Base-by-base conservation (phyloP, 192 early-diverging fungal genomes). In the Mortierella alpina region DNA sequence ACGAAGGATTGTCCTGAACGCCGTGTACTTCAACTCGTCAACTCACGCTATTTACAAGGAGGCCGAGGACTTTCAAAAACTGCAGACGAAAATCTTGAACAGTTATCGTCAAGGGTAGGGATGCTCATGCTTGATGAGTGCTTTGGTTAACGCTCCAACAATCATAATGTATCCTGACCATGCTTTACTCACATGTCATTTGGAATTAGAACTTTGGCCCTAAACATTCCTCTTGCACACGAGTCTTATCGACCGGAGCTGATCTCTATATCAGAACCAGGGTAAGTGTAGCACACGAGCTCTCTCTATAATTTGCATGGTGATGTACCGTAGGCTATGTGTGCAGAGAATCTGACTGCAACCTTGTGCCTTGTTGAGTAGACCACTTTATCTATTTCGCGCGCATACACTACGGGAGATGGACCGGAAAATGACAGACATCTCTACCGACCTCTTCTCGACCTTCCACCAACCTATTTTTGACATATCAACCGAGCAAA, bases 1-100 rank as follows among this genome's bases (percentile, higher is more conserved):
- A n/a, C 68, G 75, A 13, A 60, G 72, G 58, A 85, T 88, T 13
- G 85, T 79, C 76, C 73, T 76, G 39, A 88, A 88, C 51, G 87
- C 87, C 17, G 18, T 64, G 11, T 42, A 50, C 18, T 80, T 72
- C 49, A 72, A 80, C 61, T 41, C 65, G 3, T 40, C 60, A 13
- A 54, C 40, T 11, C 22, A 68, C 5, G 6, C 40, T 6, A 46
- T 80, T 15, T 9, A 80, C 31, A 80, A 80, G 51, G 52, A 80
- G 4, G 77, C 77, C 31, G 31, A 31, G 31, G 31, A 31, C 31
- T 31, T 31, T 31, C 31, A 31, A 31, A 59, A 59, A 20, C 7
- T 40, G 15, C 72, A 66, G 31, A 48, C 48, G 18, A 49, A 61
- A 22, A 41, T 72, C 1, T 39, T 80, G 10, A 50, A 48, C 0